Conservation (phyloP, 192 early-diverging fungal species). For the Coemansia sp. region DNA sequence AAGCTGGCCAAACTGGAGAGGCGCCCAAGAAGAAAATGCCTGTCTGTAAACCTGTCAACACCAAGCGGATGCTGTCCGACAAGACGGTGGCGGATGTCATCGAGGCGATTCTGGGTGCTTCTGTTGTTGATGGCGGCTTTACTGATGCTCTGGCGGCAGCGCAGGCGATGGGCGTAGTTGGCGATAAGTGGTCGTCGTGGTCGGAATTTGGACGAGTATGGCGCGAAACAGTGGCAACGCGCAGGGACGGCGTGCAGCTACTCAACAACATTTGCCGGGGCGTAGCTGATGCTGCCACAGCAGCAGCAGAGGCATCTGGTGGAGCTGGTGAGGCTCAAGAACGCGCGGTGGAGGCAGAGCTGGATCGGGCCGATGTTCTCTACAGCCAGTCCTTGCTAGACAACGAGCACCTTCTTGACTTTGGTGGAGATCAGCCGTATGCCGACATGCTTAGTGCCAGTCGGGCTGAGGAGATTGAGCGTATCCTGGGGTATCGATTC, state of each 20-base stretch:
- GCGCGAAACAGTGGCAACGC: conserved; percentile 9
- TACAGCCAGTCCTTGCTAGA: conserved; percentile 7
- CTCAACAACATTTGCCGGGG: conserved; percentile 15
- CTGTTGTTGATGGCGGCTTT: conserved; percentile 60
- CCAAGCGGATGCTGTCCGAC: conserved; percentile 60
- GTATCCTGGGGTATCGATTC: conserved; percentile 63
- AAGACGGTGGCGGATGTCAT: conserved; percentile 86
- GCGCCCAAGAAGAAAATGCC: not conserved
- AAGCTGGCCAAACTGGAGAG: not conserved
- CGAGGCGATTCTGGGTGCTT: conserved; percentile 81
- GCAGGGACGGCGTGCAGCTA: conserved; percentile 15
- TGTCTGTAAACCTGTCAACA: not conserved
- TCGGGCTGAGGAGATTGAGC: conserved; percentile 22
- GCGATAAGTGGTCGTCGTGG: conserved; percentile 34
- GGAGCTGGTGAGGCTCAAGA: not conserved
- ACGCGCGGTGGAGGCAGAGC: conserved; percentile 24
- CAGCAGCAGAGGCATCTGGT: not conserved
- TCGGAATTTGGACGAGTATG: conserved; percentile 21
- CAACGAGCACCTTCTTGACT: not conserved
- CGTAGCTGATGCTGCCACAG: not conserved
- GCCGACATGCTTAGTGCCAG: not conserved
- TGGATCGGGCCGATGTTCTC: conserved; percentile 35
- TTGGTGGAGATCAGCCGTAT: not conserved
- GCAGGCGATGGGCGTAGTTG: conserved; percentile 54
- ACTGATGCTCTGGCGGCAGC: conserved; percentile 57